phyloP scores from a whole-genome alignment of 139 green algal genomes.

The Chlamydomonas incerta region DNA sequence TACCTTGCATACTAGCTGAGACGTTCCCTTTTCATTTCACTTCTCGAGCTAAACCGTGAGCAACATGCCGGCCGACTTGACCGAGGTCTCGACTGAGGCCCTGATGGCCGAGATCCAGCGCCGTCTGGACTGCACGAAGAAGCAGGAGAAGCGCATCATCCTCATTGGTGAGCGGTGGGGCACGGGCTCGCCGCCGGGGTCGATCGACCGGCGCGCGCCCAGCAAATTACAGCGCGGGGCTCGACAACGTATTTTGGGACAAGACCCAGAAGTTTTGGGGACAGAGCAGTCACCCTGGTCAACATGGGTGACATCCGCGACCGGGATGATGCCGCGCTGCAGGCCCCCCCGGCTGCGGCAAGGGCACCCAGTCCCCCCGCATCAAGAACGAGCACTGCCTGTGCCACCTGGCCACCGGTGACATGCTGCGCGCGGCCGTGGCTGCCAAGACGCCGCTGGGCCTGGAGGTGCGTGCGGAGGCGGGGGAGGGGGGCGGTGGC shows the following conservation, averaged over 20 bases:
- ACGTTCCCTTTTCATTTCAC: no score
- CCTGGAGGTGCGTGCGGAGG: conserved; percentile 66
- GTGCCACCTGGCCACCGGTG: conserved; percentile 97
- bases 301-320: not conserved
- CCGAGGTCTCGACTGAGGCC: conserved; percentile 79
- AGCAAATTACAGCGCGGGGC: no score
- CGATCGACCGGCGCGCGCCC: no score
- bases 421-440: conserved; percentile 95
- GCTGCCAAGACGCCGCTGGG: conserved; percentile 83
- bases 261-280: no score
- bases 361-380: conserved; percentile 94
- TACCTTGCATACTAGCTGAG: no score
- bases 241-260: no score
- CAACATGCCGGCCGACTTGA: conserved; percentile 69
- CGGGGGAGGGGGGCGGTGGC: no score
- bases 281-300: no score
- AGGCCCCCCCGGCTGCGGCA: conserved; percentile 93
- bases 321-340: not conserved
- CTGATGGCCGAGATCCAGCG: conserved; percentile 92
- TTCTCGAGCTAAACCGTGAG: no score
- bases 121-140: conserved; percentile 92
- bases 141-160: conserved; percentile 96
- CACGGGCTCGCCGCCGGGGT: no score
- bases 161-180: conserved; percentile 82
- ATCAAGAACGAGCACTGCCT: conserved; percentile 98